These are phyloP conservation scores for Solanum dulcamara DNA, from an alignment of 257 asterid species.

Conservation along the genomic window DNA sequence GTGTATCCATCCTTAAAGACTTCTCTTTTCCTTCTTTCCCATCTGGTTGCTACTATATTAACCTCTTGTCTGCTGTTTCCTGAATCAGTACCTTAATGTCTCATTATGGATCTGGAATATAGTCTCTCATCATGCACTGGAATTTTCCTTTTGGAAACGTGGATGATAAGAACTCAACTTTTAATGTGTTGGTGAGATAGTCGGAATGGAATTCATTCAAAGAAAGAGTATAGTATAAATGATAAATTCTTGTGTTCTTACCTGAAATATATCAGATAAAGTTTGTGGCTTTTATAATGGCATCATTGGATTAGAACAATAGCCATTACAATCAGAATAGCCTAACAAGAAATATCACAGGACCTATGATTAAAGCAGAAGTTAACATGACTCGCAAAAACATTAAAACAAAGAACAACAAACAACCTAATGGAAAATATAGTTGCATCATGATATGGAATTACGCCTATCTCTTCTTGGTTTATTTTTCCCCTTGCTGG, in stretches of 20 bases:
- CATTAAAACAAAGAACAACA: not conserved
- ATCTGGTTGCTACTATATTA: not conserved
- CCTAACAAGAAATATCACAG: not conserved
- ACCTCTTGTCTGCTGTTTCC: not conserved
- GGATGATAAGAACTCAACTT: not conserved
- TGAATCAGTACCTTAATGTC: not conserved
- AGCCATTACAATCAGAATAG: not conserved
- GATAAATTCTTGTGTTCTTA: not conserved
- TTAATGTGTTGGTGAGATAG: not conserved
- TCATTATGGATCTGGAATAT: not conserved
- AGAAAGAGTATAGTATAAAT: not conserved
- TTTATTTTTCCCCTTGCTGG: constrained; percentile 27
- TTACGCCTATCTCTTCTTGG: constrained; percentile 55
- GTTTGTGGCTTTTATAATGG: not conserved
- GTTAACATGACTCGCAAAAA: not conserved
- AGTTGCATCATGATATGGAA: constrained; percentile 52
- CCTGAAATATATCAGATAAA: not conserved
- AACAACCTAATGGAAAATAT: not conserved
- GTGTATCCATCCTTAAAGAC: not conserved
- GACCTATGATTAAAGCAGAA: not conserved
- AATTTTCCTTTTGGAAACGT: not conserved
- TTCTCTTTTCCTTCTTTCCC: not conserved
- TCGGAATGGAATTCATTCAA: not conserved
- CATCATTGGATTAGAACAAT: not conserved
- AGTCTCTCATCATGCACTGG: not conserved